Percentiles rank a stretch among this genome's conserved stretches.
These are phyloP conservation scores for Beauveria caledonica DNA, from an alignment of 2,329 filamentous ascomycete genomes.

Conservation along the genomic window DNA sequence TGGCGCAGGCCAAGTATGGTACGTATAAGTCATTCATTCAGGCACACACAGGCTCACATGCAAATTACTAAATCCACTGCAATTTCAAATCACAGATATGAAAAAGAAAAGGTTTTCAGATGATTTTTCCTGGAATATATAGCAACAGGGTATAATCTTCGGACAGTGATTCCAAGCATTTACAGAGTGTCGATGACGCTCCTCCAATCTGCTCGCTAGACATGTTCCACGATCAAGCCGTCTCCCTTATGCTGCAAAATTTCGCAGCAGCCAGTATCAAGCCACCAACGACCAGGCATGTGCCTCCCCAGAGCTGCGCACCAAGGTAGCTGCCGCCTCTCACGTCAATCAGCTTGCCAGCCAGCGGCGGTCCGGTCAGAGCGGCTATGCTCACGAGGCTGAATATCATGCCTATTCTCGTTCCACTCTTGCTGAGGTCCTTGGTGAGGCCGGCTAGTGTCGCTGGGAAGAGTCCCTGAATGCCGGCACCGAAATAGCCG, in stretches of 20 bases:
- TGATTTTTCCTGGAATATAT: too few species aligned
- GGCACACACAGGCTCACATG: too few species aligned
- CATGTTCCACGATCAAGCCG: background rate
- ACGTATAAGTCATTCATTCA: too few species aligned
- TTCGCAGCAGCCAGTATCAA: constrained; percentile 33
- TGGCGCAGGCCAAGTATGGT: too few species aligned
- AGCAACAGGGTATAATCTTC: too few species aligned
- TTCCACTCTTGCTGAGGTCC: constrained; percentile 45
- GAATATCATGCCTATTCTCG: constrained; percentile 53
- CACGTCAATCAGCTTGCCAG: constrained; percentile 40
- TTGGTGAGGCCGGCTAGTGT: constrained; percentile 36
- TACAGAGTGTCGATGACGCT: too few species aligned
- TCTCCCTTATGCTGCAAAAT: constrained; percentile 21
- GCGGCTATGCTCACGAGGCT: constrained; percentile 46
- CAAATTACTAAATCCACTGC: too few species aligned
- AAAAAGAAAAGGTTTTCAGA: too few species aligned
- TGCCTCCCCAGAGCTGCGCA: constrained; percentile 44
- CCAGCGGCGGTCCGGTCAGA: constrained; percentile 46
- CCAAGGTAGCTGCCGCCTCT: constrained; percentile 37
- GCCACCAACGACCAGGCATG: constrained; percentile 34
- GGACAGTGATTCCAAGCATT: too few species aligned
- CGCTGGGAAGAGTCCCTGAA: constrained; percentile 60
- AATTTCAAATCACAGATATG: too few species aligned
- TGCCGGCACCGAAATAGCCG: constrained; percentile 54
- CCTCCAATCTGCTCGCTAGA: too few species aligned